Percentiles rank a stretch among this genome's conserved stretches.
Conservation (phyloP, 176 grass and related monocot genomes). For the Stipa capillata region DNA sequence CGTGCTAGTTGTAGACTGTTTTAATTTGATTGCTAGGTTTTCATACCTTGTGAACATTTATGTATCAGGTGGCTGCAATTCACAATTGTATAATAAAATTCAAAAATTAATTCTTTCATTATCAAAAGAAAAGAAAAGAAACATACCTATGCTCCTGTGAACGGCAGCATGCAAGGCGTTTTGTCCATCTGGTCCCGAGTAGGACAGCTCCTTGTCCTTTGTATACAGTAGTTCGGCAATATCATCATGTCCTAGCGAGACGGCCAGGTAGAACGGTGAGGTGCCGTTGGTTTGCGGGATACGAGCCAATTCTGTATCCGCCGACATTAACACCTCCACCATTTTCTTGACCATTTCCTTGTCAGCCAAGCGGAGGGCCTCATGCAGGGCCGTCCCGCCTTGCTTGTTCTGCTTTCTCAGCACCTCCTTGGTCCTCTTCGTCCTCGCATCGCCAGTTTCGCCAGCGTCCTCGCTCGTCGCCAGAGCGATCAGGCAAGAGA, state of each 20-base stretch:
- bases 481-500: neutral
- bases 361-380: neutral
- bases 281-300: neutral
- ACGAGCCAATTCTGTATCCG: neutral
- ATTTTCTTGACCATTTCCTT: neutral
- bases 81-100: too few species aligned
- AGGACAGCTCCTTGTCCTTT: too few species aligned
- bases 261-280: slow-evolving; percentile 4
- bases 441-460: too few species aligned
- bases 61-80: too few species aligned
- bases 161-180: too few species aligned
- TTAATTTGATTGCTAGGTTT: too few species aligned
- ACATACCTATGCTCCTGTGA: neutral
- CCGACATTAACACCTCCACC: too few species aligned
- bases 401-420: neutral
- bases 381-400: neutral
- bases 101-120: too few species aligned
- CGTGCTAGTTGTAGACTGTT: too few species aligned
- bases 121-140: neutral
- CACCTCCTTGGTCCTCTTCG: neutral
- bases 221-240: neutral
- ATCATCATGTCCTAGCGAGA: neutral
- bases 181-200: too few species aligned
- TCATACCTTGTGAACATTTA: too few species aligned
- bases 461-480: neutral